Conservation (phyloP, 176 grass and related monocot genomes). For the Oryza australiensis region DNA sequence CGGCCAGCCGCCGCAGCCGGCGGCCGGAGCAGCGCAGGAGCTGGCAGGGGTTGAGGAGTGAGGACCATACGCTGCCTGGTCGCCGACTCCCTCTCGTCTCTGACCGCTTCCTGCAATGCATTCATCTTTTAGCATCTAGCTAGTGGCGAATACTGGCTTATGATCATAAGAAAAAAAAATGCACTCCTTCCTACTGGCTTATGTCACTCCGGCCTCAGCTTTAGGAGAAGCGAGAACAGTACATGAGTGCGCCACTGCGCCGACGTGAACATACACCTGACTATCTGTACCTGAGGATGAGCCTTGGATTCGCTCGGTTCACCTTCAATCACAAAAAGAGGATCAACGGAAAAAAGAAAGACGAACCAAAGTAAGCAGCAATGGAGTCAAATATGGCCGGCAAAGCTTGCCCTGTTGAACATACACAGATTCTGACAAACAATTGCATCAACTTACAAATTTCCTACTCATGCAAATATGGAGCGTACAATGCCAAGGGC, state of each 20-base stretch:
- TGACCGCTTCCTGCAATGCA: background rate
- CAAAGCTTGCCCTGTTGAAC: constrained; percentile 2
- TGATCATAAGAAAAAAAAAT: background rate
- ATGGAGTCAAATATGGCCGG: background rate
- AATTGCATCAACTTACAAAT: background rate
- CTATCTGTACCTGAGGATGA: background rate
- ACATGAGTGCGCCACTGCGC: background rate
- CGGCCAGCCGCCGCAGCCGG: background rate
- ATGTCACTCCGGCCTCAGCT: background rate
- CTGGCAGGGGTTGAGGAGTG: background rate
- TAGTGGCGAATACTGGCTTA: background rate
- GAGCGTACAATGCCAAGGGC: constrained; percentile 10
- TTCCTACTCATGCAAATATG: background rate
- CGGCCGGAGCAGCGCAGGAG: background rate
- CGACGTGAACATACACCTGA: background rate
- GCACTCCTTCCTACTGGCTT: background rate
- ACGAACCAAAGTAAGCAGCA: background rate
- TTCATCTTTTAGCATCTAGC: background rate
- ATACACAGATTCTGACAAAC: background rate
- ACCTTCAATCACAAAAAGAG: background rate
- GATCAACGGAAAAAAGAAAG: background rate
- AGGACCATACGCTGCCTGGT: background rate
- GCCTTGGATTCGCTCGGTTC: background rate
- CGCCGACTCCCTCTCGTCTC: background rate
- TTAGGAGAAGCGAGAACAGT: background rate